phyloP scores from a whole-genome alignment of 2,329 filamentous ascomycete species.

The Apiospora rasikravindrae region DNA sequence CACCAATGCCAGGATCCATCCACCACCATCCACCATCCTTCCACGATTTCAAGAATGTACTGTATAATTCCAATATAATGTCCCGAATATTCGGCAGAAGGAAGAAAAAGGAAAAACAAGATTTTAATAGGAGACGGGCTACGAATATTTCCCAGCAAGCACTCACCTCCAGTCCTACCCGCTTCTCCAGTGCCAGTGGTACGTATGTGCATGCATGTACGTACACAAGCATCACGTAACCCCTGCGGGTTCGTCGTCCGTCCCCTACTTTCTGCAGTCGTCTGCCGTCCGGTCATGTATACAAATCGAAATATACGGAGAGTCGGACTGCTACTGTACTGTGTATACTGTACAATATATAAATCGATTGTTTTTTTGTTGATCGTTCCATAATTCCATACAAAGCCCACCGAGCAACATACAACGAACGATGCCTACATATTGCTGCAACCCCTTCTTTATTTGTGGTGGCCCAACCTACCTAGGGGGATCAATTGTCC shows the following conservation, averaged over 20 bases:
- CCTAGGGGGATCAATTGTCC: slow-evolving; percentile 5
- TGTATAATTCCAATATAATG: neutral
- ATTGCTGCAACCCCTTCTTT: neutral
- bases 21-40: neutral
- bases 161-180: neutral
- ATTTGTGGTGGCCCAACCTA: slow-evolving; percentile 4
- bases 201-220: neutral
- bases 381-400: slow-evolving; percentile 15
- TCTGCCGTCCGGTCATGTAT: neutral
- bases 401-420: slow-evolving; percentile 11
- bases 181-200: neutral
- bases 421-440: slow-evolving; percentile 5
- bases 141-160: neutral
- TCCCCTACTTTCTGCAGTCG: too few relatives aligned
- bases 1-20: slow-evolving; percentile 1
- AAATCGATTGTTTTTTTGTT: neutral
- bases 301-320: neutral
- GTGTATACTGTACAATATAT: slow-evolving; percentile 7
- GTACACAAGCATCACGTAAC: neutral
- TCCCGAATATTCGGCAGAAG: neutral
- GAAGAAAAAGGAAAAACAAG: neutral
- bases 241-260: neutral
- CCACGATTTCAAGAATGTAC: neutral
- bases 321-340: neutral
- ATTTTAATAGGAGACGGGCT: neutral